Evolutionary conservation across 768 basidiomycete genomes (phyloP).

Genomic region (Amanita subjunquillea): DNA sequence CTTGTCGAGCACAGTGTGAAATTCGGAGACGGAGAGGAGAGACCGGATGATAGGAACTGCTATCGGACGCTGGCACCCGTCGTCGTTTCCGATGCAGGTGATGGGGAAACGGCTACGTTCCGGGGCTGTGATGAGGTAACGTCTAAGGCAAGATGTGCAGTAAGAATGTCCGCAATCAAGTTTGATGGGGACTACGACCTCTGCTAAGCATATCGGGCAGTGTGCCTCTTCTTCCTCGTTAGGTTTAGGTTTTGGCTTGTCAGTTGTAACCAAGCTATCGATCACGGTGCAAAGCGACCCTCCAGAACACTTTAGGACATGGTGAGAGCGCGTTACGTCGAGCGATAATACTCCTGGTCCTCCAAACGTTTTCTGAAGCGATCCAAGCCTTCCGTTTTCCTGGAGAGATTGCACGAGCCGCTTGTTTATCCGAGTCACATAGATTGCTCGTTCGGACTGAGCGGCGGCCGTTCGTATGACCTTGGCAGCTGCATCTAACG

Average conservation of each 20-base stretch:
- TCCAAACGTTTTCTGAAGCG: neutral
- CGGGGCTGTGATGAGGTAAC: conserved; percentile 32
- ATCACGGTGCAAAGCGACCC: neutral
- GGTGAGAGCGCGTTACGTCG: neutral
- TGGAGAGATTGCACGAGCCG: neutral
- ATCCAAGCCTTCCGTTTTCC: neutral
- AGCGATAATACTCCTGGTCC: neutral
- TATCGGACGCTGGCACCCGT: conserved; percentile 41
- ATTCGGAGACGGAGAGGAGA: conserved; percentile 38
- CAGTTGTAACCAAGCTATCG: neutral
- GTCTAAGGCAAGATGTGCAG: conserved; percentile 37
- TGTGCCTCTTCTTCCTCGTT: neutral
- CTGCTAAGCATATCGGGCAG: conserved; percentile 50
- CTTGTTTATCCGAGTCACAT: neutral
- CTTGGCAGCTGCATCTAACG: neutral
- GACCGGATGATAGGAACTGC: conserved; percentile 41
- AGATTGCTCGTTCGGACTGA: neutral
- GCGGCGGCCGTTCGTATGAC: neutral
- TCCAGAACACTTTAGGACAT: neutral
- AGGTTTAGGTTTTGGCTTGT: neutral
- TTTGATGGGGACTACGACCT: conserved; percentile 26
- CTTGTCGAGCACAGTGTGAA: conserved; percentile 40
- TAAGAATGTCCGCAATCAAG: conserved; percentile 41
- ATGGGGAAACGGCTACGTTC: conserved; percentile 45
- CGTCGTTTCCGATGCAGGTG: conserved; percentile 51